These are phyloP conservation scores for Phytophthora chlamydospora DNA, from an alignment of 352 stramenopile species.

Conservation along the genomic window DNA sequence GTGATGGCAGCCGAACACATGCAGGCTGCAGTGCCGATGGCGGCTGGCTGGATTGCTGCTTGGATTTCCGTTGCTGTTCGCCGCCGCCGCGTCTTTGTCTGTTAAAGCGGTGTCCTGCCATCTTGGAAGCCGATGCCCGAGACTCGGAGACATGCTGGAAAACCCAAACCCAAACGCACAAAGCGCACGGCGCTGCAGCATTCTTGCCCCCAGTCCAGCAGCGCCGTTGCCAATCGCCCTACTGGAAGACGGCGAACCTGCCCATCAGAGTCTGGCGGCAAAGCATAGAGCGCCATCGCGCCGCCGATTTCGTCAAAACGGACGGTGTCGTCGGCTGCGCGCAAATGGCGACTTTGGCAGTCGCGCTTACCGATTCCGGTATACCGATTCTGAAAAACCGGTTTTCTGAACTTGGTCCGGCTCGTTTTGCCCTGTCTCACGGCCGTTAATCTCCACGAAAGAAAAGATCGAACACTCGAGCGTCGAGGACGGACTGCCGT, in stretches of 20 bases:
- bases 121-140: conserved; percentile 7
- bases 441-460: conserved; percentile 15
- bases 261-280: too few relatives aligned
- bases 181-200: neutral
- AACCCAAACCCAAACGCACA: neutral
- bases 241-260: too few relatives aligned
- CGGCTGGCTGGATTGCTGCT: conserved; percentile 5
- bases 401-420: conserved; percentile 18
- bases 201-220: neutral
- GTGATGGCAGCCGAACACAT: conserved; percentile 4
- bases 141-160: neutral
- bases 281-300: neutral
- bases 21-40: neutral
- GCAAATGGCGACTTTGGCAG: too few relatives aligned
- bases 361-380: neutral
- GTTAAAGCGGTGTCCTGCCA: conserved; percentile 14
- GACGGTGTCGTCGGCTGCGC: neutral
- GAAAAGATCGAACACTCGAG: conserved; percentile 3
- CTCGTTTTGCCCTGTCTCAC: conserved; percentile 20
- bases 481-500: too few relatives aligned
- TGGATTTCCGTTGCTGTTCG: conserved; percentile 1
- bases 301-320: neutral
- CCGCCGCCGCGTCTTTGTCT: conserved; percentile 18
- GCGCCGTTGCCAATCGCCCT: neutral
- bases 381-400: conserved; percentile 13